A percentile compares a stretch with the other conserved stretches of the same genome.
Evolutionary conservation across 768 basidiomycete species (phyloP).

Genomic region (Phaffia tasmanica): DNA sequence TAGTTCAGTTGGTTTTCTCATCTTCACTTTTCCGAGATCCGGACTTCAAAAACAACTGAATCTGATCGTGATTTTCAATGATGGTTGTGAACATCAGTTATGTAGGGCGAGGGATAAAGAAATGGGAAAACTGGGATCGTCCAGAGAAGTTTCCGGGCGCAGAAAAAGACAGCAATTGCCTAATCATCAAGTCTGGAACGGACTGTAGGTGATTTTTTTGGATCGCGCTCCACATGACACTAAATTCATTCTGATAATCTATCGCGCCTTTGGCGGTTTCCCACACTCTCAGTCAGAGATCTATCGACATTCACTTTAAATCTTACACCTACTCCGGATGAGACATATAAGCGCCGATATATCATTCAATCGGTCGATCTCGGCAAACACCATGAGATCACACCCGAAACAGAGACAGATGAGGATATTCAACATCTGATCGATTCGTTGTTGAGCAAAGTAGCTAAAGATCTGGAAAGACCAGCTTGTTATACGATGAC

Average conservation of each 20-base stretch:
- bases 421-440: conserved; percentile 50
- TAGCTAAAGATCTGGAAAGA: conserved; percentile 57
- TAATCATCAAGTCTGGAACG: conserved; percentile 20
- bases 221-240: no score
- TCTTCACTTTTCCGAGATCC: no score
- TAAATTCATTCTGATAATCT: neutral
- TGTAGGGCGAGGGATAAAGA: conserved; percentile 5
- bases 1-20: no score
- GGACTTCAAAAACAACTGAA: neutral
- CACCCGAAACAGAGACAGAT: conserved; percentile 51
- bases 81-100: neutral
- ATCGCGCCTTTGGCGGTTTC: neutral
- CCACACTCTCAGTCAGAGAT: conserved; percentile 1
- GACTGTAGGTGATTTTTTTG: conserved; percentile 7
- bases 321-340: neutral
- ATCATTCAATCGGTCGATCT: conserved; percentile 13
- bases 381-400: conserved; percentile 60
- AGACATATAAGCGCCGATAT: neutral
- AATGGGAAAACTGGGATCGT: conserved; percentile 17
- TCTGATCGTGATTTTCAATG: neutral
- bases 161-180: conserved; percentile 13
- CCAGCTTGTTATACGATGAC: conserved; percentile 63
- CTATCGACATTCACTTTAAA: conserved; percentile 26
- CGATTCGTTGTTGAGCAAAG: conserved; percentile 53
- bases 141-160: conserved; percentile 14